Percentiles rank a stretch among this genome's conserved stretches.
These are phyloP conservation scores for Linderina pennispora DNA, from an alignment of 192 early-diverging fungal genomes.

Conservation along the genomic window DNA sequence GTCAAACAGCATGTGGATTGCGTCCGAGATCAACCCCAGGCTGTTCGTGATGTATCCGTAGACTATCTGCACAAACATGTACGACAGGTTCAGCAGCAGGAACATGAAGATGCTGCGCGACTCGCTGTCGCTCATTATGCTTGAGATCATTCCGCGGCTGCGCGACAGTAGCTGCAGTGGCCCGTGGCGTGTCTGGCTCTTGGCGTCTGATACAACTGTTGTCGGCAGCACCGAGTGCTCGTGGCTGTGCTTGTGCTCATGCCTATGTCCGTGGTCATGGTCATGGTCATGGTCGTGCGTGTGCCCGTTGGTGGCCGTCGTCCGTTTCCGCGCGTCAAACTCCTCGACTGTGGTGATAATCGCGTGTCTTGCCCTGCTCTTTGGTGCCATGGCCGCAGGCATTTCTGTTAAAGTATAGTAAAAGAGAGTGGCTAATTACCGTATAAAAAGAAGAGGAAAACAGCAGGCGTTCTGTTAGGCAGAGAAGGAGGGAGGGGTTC, in stretches of 20 bases:
- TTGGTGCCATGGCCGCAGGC: constrained; percentile 5
- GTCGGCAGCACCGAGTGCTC: neutral
- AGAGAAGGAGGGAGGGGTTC: too few relatives aligned
- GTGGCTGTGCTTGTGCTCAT: too few relatives aligned
- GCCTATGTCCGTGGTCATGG: constrained; percentile 2
- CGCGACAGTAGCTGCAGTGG: neutral
- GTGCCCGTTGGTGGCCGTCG: neutral
- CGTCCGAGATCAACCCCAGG: constrained; percentile 90
- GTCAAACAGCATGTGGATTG: constrained; percentile 98
- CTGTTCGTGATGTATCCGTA: constrained; percentile 79
- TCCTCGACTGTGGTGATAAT: constrained; percentile 38
- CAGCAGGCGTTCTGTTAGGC: too few relatives aligned
- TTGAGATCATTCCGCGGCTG: constrained; percentile 5
- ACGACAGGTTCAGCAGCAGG: constrained; percentile 84
- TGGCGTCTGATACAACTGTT: neutral
- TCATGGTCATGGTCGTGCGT: too few relatives aligned
- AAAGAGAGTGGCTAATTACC: neutral
- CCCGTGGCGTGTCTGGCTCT: neutral
- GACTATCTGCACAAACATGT: constrained; percentile 83
- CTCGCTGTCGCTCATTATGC: constrained; percentile 44
- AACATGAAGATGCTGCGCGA: constrained; percentile 95
- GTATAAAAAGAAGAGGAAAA: neutral
- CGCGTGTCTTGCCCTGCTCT: constrained; percentile 8
- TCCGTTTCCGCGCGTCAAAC: constrained; percentile 20
- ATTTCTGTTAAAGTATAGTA: neutral